phyloP scores from a whole-genome alignment of 1,139 yeast genomes.

The Debaryomycetaceae sp. region DNA sequence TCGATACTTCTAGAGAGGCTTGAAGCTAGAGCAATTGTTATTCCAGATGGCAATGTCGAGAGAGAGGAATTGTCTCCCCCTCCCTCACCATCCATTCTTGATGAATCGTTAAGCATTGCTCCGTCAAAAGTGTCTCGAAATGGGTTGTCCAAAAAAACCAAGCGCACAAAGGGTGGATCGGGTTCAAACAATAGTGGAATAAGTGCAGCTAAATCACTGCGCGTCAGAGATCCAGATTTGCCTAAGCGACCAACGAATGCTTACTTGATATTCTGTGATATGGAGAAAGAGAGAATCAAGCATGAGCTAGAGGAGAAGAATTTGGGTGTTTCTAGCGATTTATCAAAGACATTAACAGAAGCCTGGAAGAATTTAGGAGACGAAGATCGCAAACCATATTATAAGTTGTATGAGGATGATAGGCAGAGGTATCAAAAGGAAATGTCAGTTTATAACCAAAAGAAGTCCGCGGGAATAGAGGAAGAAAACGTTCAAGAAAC shows the following conservation, averaged over 20 bases:
- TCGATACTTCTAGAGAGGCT: constrained; percentile 75
- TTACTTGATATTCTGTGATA: constrained; percentile 80
- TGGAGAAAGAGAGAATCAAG: constrained; percentile 72
- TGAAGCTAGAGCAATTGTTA: constrained; percentile 50
- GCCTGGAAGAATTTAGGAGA: constrained; percentile 78
- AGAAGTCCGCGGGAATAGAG: constrained; percentile 19
- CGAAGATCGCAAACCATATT: constrained; percentile 70
- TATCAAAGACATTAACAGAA: constrained; percentile 77
- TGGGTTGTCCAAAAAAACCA: constrained; percentile 20
- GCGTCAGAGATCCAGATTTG: constrained; percentile 69
- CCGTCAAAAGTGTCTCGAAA: constrained; percentile 18
- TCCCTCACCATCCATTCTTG: constrained; percentile 35
- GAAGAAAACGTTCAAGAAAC: constrained; percentile 9
- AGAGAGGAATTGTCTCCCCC: constrained; percentile 44
- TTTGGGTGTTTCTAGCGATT: constrained; percentile 55
- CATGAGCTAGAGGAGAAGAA: constrained; percentile 40
- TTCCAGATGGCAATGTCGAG: constrained; percentile 30
- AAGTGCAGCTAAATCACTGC: constrained; percentile 16
- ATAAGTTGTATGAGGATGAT: constrained; percentile 76
- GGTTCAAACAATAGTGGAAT: constrained; percentile 8
- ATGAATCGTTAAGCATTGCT: constrained; percentile 25
- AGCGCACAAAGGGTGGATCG: constrained; percentile 16
- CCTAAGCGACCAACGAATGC: constrained; percentile 93
- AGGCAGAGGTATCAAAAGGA: constrained; percentile 71
- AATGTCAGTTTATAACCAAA: constrained; percentile 59